Base-by-base conservation (phyloP, 2,329 filamentous ascomycete species). In the Colletotrichum sansevieriae region DNA sequence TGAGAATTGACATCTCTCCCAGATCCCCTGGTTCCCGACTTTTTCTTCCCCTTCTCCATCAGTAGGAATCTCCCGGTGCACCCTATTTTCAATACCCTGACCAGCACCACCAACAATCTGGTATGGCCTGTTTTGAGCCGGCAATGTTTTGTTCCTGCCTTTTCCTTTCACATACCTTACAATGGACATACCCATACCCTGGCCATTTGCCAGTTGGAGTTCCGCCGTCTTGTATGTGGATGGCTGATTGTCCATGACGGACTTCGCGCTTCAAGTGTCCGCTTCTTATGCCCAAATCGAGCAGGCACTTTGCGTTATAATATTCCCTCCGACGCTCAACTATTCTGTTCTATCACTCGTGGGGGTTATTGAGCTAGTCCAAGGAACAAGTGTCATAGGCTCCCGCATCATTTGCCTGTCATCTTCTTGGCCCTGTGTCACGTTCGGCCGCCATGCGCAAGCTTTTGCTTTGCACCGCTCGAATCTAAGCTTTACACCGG, bases 391-490 rank as follows among this genome's bases (percentile, higher is more conserved):
- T 51, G 41, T 43, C 33, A 39, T 46, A 35, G 65, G 39, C n/a
- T 44, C 33, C 13, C 33, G 18, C 46, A 13, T 46, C 37, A 18
- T 13, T 54, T 15, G 46, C 41, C 46, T 56, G 62, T 65, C 63
- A 56, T 60, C 49, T 37, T 41, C 66, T 69, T 66, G 62, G 62
- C 66, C 51, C 62, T 60, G 61, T 59, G 65, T 65, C 65, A 68
- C 65, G 52, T 37, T 61, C 55, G 66, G 37, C 62, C 62, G 62
- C 43, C 49, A 39, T 60, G 55, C 56, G 63, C 55, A 55, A 49
- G 66, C 49, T 47, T 51, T 47, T 54, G 63, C 63, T 61, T 61
- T 51, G 29, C 22, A 33, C 43, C 51, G 43, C 55, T 59, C 52
- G 59, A 54, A 65, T 57, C 61, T 65, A 54, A 55, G 29, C 65